Base-by-base conservation (phyloP, 2,329 filamentous ascomycete genomes). In the Botrytis medusae region DNA sequence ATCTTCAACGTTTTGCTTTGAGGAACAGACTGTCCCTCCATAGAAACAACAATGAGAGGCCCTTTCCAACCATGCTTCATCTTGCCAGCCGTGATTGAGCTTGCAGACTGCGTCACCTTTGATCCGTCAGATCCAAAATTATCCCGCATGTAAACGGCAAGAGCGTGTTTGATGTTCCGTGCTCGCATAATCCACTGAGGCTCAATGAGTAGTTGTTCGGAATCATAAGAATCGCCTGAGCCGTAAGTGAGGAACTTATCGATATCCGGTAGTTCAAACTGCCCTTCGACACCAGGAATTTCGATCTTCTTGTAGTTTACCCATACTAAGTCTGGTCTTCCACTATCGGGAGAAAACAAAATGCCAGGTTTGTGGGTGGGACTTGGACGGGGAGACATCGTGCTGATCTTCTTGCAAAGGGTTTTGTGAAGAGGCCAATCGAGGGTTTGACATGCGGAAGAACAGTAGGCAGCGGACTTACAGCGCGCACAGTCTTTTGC, bases 71-170 rank as follows among this genome's bases (percentile, higher is more conserved):
- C 8, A 51, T 67, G 46, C 14, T 20, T 54, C 44, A 54, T 67
- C 46, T 54, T 67, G 34, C 32, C 44, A 40, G 22, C 32, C 32
- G 44, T 67, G 2, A 54, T 67, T 37, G 46, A 51, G 51, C 34
- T 67, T 40, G 46, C 46, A 54, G 64, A 67, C 44, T 29, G 46
- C 25, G 64, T 54, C 63, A 67, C 54, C 32, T 54, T 67, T 34
- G 64, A 67, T 5, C 44, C 64, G n/a, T 67, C 64, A 51, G 46
- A 51, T 54, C 64, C 64, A 54, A 67, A 67, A 34, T 67, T 54
- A 54, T 54, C 46, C 4, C 32, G 32, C 46, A 54, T 67, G 25
- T 40, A 67, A 14, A 67, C 25, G n/a, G 46, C 64, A n/a, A 54
- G 46, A 22, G 32, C 54, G 7, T 67, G 32, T 5, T 51, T 40